Conservation (phyloP, 306 rosid species). For the Gynostemma pentaphyllum region DNA sequence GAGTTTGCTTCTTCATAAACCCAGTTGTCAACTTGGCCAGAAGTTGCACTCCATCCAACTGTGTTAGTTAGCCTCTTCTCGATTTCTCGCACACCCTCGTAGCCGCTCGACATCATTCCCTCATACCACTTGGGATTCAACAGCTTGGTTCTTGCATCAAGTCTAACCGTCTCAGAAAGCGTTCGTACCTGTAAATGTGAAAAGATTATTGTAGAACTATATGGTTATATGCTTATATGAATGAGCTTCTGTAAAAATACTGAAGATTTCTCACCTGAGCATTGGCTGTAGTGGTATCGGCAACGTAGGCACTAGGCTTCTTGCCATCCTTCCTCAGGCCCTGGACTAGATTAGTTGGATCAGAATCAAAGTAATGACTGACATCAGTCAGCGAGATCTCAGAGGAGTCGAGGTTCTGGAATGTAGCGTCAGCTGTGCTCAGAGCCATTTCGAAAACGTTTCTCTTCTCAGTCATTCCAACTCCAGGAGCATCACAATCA, state of each 20-base stretch:
- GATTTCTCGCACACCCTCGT: conserved; percentile 92
- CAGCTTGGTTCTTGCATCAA: conserved; percentile 90
- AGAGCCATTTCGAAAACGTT: conserved; percentile 96
- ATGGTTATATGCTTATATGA: not conserved
- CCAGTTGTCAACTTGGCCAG: conserved; percentile 99
- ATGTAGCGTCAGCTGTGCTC: conserved; percentile 98
- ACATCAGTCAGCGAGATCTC: conserved; percentile 98
- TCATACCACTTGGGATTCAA: conserved; percentile 99
- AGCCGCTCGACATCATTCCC: conserved; percentile 89
- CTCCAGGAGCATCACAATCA: conserved; percentile 86
- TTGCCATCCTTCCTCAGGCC: conserved; percentile 91
- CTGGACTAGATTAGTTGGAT: conserved; percentile 93
- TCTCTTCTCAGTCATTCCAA: conserved; percentile 83
- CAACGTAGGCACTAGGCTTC: conserved; percentile 94
- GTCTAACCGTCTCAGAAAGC: conserved; percentile 88
- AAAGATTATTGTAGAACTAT: conserved; percentile 4
- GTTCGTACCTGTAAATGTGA: conserved; percentile 62
- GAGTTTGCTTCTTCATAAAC: conserved; percentile 98
- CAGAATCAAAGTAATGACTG: conserved; percentile 96
- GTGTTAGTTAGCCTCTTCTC: conserved; percentile 95
- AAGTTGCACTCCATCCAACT: conserved; percentile 99
- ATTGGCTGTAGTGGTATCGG: conserved; percentile 97
- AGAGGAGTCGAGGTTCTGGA: conserved; percentile 94
- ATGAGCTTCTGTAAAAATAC: not conserved
- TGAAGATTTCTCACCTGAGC: conserved; percentile 54